A percentile compares a stretch with the other conserved stretches of the same genome.
Evolutionary conservation across 2,329 filamentous ascomycete species (phyloP).

Genomic region (Xylariaceae sp.): DNA sequence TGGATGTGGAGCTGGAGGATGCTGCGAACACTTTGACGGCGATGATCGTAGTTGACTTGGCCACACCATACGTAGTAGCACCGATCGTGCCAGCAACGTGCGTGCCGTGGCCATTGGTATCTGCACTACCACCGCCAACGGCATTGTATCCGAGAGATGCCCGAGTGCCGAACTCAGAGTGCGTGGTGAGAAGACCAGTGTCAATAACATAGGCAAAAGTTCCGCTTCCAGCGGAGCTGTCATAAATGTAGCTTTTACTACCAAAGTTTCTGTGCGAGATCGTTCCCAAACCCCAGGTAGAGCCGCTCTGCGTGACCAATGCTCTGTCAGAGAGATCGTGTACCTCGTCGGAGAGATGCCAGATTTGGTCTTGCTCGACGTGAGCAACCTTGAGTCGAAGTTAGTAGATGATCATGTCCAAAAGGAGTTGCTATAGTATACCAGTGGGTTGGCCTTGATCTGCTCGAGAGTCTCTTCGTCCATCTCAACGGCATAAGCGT

Average conservation of each 20-base stretch:
- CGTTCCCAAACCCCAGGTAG: constrained; percentile 42
- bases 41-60: constrained; percentile 38
- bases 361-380: constrained; percentile 32
- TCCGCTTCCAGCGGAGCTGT: constrained; percentile 36
- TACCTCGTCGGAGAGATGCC: constrained; percentile 23
- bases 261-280: constrained; percentile 38
- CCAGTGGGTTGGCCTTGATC: constrained; percentile 32
- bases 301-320: constrained; percentile 32
- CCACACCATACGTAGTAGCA: constrained; percentile 40
- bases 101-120: constrained; percentile 42
- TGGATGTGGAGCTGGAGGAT: constrained; percentile 22
- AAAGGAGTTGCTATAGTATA: neutral
- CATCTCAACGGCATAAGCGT: constrained; percentile 40
- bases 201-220: constrained; percentile 51
- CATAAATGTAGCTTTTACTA: constrained; percentile 38
- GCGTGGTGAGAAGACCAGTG: constrained; percentile 44
- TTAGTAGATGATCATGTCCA: neutral
- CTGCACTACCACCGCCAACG: constrained; percentile 29
- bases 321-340: constrained; percentile 23
- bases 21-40: constrained; percentile 42
- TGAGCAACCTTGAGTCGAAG: constrained; percentile 24
- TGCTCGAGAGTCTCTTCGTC: constrained; percentile 32
- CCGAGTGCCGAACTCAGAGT: constrained; percentile 41
- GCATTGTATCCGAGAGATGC: constrained; percentile 33
- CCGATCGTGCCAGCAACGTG: constrained; percentile 44